phyloP scores from a whole-genome alignment of 2,329 filamentous ascomycete species.

The Dactylonectria estremocensis region DNA sequence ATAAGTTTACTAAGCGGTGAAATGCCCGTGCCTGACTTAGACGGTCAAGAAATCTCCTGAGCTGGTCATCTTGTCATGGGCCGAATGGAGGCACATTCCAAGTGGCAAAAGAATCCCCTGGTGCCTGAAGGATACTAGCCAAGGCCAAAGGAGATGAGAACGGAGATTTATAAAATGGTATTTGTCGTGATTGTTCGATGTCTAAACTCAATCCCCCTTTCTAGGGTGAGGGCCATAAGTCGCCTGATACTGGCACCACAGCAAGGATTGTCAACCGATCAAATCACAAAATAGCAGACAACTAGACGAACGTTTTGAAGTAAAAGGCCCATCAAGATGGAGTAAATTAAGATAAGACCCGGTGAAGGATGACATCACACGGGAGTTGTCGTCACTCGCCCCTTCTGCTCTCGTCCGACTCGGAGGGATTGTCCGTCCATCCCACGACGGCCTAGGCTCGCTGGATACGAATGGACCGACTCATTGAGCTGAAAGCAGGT shows the following conservation, averaged over 20 bases:
- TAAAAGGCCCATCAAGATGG: neutral
- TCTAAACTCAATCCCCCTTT: neutral
- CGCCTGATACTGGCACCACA: conserved; percentile 27
- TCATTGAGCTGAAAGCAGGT: neutral
- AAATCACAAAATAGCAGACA: neutral
- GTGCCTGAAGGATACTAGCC: neutral
- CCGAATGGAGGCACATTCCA: neutral
- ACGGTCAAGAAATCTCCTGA: neutral
- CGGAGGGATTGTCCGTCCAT: neutral
- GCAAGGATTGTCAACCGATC: conserved; percentile 24
- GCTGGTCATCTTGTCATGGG: neutral
- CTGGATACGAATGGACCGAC: neutral
- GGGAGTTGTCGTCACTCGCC: neutral
- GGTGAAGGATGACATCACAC: neutral
- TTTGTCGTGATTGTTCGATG: neutral
- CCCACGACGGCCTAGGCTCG: neutral
- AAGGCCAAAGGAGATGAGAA: neutral
- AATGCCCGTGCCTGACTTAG: neutral
- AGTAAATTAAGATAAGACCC: neutral
- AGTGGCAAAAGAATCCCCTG: neutral
- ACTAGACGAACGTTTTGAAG: neutral
- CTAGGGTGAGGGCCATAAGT: neutral
- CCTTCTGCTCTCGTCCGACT: neutral
- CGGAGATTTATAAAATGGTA: neutral
- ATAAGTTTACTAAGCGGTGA: neutral